These are phyloP conservation scores for Pseudogymnoascus sp. DNA, from an alignment of 2,329 filamentous ascomycete genomes.

Conservation along the genomic window DNA sequence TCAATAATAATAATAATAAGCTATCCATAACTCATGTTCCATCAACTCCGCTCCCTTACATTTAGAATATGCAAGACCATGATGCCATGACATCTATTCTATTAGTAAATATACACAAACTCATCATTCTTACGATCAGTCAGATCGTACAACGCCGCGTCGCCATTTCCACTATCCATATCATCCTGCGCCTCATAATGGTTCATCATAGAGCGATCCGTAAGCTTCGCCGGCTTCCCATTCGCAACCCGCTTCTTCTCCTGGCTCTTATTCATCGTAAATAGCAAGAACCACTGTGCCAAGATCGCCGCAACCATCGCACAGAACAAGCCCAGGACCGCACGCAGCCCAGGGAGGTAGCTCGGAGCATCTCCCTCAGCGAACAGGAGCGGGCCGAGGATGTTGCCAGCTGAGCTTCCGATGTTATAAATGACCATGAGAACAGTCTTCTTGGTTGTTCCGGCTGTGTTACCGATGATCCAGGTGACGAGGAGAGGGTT, in stretches of 20 bases:
- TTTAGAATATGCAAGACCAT: not conserved
- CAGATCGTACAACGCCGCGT: conserved; percentile 48
- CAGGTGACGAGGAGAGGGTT: conserved; percentile 60
- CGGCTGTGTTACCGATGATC: conserved; percentile 61
- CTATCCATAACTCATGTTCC: not conserved
- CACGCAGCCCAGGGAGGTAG: conserved; percentile 49
- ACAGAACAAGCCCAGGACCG: conserved; percentile 46
- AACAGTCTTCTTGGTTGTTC: conserved; percentile 58
- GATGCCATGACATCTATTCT: not conserved
- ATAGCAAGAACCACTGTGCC: conserved; percentile 46
- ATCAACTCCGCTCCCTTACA: not conserved
- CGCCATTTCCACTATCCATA: conserved; percentile 31
- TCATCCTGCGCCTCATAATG: conserved; percentile 34
- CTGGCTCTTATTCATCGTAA: conserved; percentile 50
- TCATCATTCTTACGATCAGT: conserved; percentile 63
- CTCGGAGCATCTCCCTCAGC: conserved; percentile 45
- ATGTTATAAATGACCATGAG: conserved; percentile 58
- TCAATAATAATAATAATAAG: not conserved
- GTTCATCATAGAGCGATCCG: conserved; percentile 53
- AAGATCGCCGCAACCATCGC: conserved; percentile 44
- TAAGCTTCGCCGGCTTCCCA: conserved; percentile 51
- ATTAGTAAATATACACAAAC: conserved; percentile 54
- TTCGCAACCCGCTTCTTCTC: conserved; percentile 44
- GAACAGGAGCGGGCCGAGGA: conserved; percentile 59
- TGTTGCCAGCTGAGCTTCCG: conserved; percentile 54